These are phyloP conservation scores for Syzygium aqueum DNA, from an alignment of 345 rosid species.

Conservation along the genomic window DNA sequence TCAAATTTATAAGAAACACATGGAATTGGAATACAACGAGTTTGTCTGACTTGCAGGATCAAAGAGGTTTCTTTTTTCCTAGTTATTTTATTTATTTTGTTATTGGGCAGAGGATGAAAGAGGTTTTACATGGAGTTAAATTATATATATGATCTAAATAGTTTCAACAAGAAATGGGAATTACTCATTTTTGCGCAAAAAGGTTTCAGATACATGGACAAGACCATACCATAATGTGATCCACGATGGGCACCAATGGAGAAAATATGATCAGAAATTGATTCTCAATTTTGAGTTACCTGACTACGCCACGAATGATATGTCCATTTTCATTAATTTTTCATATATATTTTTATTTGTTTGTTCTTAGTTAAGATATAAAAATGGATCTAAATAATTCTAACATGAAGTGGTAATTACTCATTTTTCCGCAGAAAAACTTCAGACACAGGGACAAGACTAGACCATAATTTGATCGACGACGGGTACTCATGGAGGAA, in stretches of 20 bases:
- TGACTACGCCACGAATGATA: constrained; percentile 6
- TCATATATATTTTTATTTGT: too few relatives aligned
- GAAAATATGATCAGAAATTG: constrained; percentile 42
- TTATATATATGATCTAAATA: neutral
- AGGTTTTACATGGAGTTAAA: neutral
- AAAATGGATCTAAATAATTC: too few relatives aligned
- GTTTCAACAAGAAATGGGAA: neutral
- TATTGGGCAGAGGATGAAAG: neutral
- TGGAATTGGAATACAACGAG: too few relatives aligned
- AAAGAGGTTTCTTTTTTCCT: too few relatives aligned
- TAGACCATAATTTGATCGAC: constrained; percentile 15
- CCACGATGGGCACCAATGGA: constrained; percentile 36
- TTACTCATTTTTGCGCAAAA: constrained; percentile 1
- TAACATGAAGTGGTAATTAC: neutral
- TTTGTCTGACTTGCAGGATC: too few relatives aligned
- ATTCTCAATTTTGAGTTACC: constrained; percentile 28
- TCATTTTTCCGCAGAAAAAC: constrained; percentile 8
- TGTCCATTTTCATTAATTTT: too few relatives aligned
- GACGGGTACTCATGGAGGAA: constrained; percentile 44
- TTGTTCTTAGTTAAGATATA: too few relatives aligned
- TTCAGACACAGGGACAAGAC: constrained; percentile 1
- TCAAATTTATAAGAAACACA: too few relatives aligned
- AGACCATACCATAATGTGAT: constrained; percentile 6
- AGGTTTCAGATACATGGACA: constrained; percentile 7
- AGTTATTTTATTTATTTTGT: too few relatives aligned